These are phyloP conservation scores for Scheffersomyces stambukii DNA, from an alignment of 1,139 yeast genomes.

Conservation along the genomic window DNA sequence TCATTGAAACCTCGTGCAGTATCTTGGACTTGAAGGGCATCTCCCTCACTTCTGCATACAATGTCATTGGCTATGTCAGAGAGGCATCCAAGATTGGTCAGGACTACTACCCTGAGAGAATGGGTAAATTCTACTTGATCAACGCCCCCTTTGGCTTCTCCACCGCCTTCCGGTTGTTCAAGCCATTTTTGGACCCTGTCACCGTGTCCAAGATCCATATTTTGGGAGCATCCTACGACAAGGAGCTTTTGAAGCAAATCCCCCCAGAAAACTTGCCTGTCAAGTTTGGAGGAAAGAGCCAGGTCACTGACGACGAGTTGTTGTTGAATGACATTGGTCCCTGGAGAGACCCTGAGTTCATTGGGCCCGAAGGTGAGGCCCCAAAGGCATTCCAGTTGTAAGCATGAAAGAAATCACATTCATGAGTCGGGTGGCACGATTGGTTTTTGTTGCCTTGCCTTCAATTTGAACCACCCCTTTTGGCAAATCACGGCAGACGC, in stretches of 20 bases:
- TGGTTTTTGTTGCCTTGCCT: too few relatives aligned
- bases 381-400: conserved; percentile 47
- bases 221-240: conserved; percentile 71
- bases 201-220: conserved; percentile 96
- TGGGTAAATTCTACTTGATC: conserved; percentile 95
- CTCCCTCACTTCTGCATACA: conserved; percentile 76
- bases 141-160: conserved; percentile 98
- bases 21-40: conserved; percentile 94
- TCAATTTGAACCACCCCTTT: too few relatives aligned
- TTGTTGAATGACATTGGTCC: conserved; percentile 92
- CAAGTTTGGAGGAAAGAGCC: conserved; percentile 83
- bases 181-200: conserved; percentile 94
- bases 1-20: conserved; percentile 95
- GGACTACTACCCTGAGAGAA: conserved; percentile 98
- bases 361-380: conserved; percentile 86
- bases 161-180: conserved; percentile 85
- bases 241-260: conserved; percentile 84
- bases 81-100: conserved; percentile 95
- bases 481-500: too few relatives aligned
- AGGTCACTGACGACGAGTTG: conserved; percentile 70
- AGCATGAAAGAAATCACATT: too few relatives aligned
- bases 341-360: conserved; percentile 85
- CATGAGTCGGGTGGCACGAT: too few relatives aligned
- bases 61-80: conserved; percentile 81
- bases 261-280: conserved; percentile 89